These are phyloP conservation scores for Podila horticola DNA, from an alignment of 192 early-diverging fungal species.

Conservation along the genomic window DNA sequence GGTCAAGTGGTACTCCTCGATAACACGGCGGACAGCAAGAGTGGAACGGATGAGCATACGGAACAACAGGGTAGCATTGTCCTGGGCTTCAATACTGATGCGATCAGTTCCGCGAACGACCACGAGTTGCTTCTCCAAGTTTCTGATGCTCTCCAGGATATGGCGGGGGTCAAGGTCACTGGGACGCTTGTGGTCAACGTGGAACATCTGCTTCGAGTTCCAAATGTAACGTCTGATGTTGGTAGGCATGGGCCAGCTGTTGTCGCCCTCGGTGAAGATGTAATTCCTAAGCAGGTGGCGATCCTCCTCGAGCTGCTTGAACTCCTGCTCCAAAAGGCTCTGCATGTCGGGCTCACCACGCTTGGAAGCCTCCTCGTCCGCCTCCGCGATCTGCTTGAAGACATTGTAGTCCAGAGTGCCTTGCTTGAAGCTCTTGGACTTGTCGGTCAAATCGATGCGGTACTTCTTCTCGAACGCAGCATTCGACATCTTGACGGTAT, in stretches of 20 bases:
- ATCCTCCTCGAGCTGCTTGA: slow-evolving; percentile 78
- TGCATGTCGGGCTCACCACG: slow-evolving; percentile 33
- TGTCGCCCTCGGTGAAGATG: slow-evolving; percentile 82
- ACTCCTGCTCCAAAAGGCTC: slow-evolving; percentile 82
- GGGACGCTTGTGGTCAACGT: slow-evolving; percentile 78
- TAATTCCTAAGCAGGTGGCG: slow-evolving; percentile 78
- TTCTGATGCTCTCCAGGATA: slow-evolving; percentile 77
- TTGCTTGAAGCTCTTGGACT: slow-evolving; percentile 70
- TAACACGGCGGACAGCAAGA: slow-evolving; percentile 84
- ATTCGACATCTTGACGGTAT: slow-evolving; percentile 75
- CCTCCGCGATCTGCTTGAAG: slow-evolving; percentile 80
- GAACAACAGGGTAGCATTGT: slow-evolving; percentile 94
- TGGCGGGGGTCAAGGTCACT: slow-evolving; percentile 89
- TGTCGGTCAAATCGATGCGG: slow-evolving; percentile 82
- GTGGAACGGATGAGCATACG: slow-evolving; percentile 83
- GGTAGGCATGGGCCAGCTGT: slow-evolving; percentile 88
- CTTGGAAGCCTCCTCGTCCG: slow-evolving; percentile 55
- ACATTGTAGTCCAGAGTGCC: slow-evolving; percentile 77
- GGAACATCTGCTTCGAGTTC: slow-evolving; percentile 93
- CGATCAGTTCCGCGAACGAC: slow-evolving; percentile 92
- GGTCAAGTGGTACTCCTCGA: slow-evolving; percentile 91
- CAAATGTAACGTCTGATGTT: slow-evolving; percentile 90
- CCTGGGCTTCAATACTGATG: slow-evolving; percentile 87
- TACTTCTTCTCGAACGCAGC: slow-evolving; percentile 81
- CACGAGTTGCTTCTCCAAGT: slow-evolving; percentile 75